Base-by-base conservation (phyloP, 495 filamentous ascomycete species). In the Tetracladium setigerum region DNA sequence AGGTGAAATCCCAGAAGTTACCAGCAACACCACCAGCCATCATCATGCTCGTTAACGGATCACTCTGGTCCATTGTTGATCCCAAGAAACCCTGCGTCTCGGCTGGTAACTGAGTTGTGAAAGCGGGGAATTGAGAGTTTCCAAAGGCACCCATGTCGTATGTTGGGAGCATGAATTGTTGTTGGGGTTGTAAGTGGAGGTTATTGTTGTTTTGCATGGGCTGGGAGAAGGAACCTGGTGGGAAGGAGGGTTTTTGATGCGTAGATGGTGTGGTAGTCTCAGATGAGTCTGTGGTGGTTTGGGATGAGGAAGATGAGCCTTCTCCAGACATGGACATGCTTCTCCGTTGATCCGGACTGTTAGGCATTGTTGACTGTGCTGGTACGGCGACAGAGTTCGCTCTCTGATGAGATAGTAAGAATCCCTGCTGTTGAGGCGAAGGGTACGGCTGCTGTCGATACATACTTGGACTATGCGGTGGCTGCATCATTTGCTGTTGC, bases 51-150 rank as follows among this genome's bases (percentile, higher is more conserved):
- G 64, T 67, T 41, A 65, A 46, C 4, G 64, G 63, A 47, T 76
- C 69, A 18, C 58, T 62, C 5, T 64, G 59, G 51, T 70, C 68
- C 30, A 76, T 58, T 0, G 62, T 57, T 1, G 61, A 50, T 19
- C 68, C 68, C 3, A 77, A 57, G 9, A 77, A 60, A 54, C 67
- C 65, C 49, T 78, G 74, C 18, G 71, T 48, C 30, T 79, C 71
- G 8, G 64, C 55, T 14, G 76, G 73, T 6, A 78, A 57, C 8
- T 65, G 56, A 32, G 59, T 67, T 10, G 67, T 67, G 38, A 78
- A 60, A 12, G 53, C 50, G 18, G 47, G 50, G 19, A 36, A 38
- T 32, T 41, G 35, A 14, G 33, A 44, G n/a, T 43, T 47, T 33
- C 11, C 43, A 8, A 17, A 18, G 10, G 38, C 16, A 11, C 41